Conservation (phyloP, 192 early-diverging fungal genomes). For the Mortierella claussenii region DNA sequence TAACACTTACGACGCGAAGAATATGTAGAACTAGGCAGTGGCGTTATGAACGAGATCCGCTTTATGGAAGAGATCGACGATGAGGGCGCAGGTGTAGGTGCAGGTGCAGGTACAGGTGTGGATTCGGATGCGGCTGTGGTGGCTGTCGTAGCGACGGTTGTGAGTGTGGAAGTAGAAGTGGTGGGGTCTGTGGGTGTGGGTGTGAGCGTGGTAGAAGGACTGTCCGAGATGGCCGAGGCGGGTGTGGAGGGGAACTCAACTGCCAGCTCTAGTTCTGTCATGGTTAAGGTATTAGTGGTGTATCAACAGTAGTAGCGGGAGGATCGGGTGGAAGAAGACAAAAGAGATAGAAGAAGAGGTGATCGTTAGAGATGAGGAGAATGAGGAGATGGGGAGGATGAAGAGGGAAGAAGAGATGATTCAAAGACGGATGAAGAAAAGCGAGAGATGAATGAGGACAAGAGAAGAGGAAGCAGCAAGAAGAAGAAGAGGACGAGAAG, state of each 20-base stretch:
- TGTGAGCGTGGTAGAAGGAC: not conserved
- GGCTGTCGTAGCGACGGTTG: not conserved
- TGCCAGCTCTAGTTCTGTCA: conserved; percentile 12
- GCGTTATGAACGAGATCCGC: conserved; percentile 20
- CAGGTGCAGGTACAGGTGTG: not conserved
- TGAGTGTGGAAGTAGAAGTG: not conserved
- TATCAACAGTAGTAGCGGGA: not conserved
- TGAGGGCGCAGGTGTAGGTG: conserved; percentile 2
- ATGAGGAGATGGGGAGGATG: not conserved
- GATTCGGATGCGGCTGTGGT: not conserved
- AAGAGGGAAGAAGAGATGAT: not conserved
- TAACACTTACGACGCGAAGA: conserved; percentile 20
- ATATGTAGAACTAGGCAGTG: conserved; percentile 4
- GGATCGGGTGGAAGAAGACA: too few relatives aligned
- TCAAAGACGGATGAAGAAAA: not conserved
- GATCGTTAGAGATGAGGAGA: conserved; percentile 1
- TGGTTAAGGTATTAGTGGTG: conserved; percentile 2
- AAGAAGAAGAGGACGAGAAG: conserved; percentile 7
- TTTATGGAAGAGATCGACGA: conserved; percentile 5
- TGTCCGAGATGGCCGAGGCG: not conserved
- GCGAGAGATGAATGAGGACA: not conserved
- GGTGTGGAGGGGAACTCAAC: conserved; percentile 11
- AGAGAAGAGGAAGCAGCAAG: not conserved
- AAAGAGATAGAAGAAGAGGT: not conserved
- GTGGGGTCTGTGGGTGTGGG: not conserved